Evolutionary conservation across 768 basidiomycete species (phyloP).

Genomic region (Saitozyma podzolica): DNA sequence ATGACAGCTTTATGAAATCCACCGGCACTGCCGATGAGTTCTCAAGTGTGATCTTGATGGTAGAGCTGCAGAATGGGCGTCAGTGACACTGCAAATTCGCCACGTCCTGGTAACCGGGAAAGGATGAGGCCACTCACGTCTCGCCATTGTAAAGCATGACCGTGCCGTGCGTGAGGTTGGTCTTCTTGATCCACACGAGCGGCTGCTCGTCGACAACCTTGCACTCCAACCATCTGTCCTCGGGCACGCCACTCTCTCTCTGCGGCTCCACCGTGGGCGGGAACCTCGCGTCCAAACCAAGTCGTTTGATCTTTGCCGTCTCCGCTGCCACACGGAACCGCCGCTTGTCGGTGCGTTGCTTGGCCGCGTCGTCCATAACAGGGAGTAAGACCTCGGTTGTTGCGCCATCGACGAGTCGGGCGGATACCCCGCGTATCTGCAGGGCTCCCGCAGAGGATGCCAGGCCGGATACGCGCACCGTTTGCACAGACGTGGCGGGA

Average conservation of each 20-base stretch:
- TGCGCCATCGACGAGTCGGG: conserved; percentile 72
- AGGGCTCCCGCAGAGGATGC: conserved; percentile 68
- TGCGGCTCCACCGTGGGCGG: conserved; percentile 27
- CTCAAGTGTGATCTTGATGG: conserved; percentile 80
- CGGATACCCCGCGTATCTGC: conserved; percentile 71
- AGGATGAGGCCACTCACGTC: conserved; percentile 58
- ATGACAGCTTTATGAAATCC: conserved; percentile 80
- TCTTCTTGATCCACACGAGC: conserved; percentile 76
- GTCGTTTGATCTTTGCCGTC: conserved; percentile 68
- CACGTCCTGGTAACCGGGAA: no score
- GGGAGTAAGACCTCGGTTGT: conserved; percentile 75
- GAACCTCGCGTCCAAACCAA: conserved; percentile 64
- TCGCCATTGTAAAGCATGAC: conserved; percentile 96
- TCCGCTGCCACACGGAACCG: conserved; percentile 68
- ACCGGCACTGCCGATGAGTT: conserved; percentile 80
- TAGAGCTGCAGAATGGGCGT: conserved; percentile 60
- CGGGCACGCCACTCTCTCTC: conserved; percentile 10
- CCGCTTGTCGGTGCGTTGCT: conserved; percentile 56
- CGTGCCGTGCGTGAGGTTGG: conserved; percentile 88
- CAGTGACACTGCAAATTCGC: conserved; percentile 12
- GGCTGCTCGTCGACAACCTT: conserved; percentile 85
- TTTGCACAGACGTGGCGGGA: conserved; percentile 72
- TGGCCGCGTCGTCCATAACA: conserved; percentile 69
- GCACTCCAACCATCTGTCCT: conserved; percentile 68
- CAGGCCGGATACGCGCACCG: conserved; percentile 68